These are phyloP conservation scores for Straminergon stramineum DNA, from an alignment of 225 moss, liverwort and hornwort genomes.

Conservation along the genomic window DNA sequence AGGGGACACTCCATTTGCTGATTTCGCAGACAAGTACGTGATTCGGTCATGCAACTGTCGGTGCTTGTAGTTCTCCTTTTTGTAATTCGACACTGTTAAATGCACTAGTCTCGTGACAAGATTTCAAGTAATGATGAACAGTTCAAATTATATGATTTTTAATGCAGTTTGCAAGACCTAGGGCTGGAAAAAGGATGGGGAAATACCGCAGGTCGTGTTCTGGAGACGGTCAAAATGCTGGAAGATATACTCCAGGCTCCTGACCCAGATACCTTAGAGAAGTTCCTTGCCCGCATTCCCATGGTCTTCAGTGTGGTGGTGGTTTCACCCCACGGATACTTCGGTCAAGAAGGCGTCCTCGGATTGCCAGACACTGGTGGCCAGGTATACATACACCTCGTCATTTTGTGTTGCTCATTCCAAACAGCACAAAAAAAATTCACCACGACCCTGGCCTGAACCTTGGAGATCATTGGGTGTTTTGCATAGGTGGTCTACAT, in stretches of 20 bases:
- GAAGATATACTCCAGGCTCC: slow-evolving; percentile 85
- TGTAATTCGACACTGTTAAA: not conserved
- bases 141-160: not conserved
- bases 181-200: slow-evolving; percentile 97
- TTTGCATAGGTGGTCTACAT: slow-evolving; percentile 73
- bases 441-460: not conserved
- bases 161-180: slow-evolving; percentile 64
- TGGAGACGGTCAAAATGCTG: slow-evolving; percentile 61
- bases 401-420: not conserved
- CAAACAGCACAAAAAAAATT: not conserved
- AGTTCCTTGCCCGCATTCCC: slow-evolving; percentile 67
- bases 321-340: slow-evolving; percentile 87
- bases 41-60: not conserved
- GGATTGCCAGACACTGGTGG: slow-evolving; percentile 97
- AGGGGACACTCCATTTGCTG: slow-evolving; percentile 38
- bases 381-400: slow-evolving; percentile 37
- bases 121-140: not conserved
- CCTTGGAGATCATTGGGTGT: not conserved
- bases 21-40: slow-evolving; percentile 53
- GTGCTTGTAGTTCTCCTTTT: not conserved
- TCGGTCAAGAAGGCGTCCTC: slow-evolving; percentile 82
- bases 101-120: not conserved
- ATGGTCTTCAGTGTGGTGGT: slow-evolving; percentile 88
- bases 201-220: slow-evolving; percentile 65
- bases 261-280: slow-evolving; percentile 68